These are phyloP conservation scores for Warburgia ugandensis DNA, from an alignment of 164 flowering plant species.

Conservation along the genomic window DNA sequence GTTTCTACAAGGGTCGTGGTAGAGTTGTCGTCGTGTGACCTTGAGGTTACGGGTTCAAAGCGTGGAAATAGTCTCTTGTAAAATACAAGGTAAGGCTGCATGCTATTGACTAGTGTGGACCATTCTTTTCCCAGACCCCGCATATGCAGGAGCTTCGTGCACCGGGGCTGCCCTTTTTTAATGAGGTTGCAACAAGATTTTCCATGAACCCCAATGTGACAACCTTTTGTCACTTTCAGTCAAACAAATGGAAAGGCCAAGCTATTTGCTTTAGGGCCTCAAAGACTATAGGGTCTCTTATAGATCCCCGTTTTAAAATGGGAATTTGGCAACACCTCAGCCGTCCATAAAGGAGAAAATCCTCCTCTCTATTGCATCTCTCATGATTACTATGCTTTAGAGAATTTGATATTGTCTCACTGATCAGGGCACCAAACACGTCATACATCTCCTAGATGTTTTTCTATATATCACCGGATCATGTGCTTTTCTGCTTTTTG, in stretches of 20 bases:
- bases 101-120: too few relatives aligned
- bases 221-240: conserved; percentile 1
- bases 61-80: too few relatives aligned
- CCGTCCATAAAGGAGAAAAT: conserved; percentile 13
- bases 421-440: conserved; percentile 4
- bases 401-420: conserved; percentile 4
- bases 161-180: too few relatives aligned
- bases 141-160: too few relatives aligned
- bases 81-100: too few relatives aligned
- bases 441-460: not conserved
- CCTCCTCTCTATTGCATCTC: conserved; percentile 8
- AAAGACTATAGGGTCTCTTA: not conserved
- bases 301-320: not conserved
- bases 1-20: too few relatives aligned
- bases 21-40: too few relatives aligned
- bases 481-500: not conserved
- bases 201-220: too few relatives aligned
- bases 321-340: conserved; percentile 3
- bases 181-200: too few relatives aligned
- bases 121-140: too few relatives aligned
- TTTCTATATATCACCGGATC: not conserved
- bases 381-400: conserved; percentile 4
- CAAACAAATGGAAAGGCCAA: not conserved
- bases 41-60: too few relatives aligned
- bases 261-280: not conserved